Conservation (phyloP, 768 basidiomycete genomes). For the Grammothele lineata region DNA sequence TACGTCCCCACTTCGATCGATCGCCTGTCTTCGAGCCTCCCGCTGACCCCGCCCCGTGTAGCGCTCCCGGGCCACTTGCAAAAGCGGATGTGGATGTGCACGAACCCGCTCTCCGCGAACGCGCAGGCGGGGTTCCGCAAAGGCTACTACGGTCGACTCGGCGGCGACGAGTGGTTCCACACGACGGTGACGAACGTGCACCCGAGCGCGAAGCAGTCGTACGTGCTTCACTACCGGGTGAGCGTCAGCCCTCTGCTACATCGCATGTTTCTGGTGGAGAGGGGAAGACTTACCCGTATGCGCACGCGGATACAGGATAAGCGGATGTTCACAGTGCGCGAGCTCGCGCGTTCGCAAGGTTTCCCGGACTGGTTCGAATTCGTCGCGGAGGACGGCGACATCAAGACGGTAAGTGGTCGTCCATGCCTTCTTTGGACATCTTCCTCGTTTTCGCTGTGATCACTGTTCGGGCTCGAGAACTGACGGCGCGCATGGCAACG, state of each 20-base stretch:
- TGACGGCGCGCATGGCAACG: not conserved
- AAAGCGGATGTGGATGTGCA: conserved; percentile 62
- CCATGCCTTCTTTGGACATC: too few relatives aligned
- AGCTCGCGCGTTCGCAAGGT: conserved; percentile 77
- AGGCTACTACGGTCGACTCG: conserved; percentile 57
- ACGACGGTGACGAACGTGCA: conserved; percentile 78
- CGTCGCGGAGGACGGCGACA: conserved; percentile 42
- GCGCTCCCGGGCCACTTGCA: too few relatives aligned
- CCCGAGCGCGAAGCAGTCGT: conserved; percentile 73
- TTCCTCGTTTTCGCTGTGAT: too few relatives aligned
- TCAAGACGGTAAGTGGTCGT: conserved; percentile 53
- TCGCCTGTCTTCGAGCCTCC: too few relatives aligned
- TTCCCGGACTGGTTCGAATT: conserved; percentile 77
- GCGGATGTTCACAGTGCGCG: conserved; percentile 70
- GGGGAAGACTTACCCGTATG: too few relatives aligned
- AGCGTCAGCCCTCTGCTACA: too few relatives aligned
- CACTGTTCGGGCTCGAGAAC: too few relatives aligned
- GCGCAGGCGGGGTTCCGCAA: conserved; percentile 48
- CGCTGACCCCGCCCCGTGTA: too few relatives aligned
- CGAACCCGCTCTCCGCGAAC: conserved; percentile 55
- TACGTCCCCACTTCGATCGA: too few relatives aligned
- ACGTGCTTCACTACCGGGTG: conserved; percentile 62
- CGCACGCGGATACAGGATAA: conserved; percentile 51
- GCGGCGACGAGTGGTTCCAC: conserved; percentile 51
- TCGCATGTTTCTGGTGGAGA: too few relatives aligned